Evolutionary conservation across 805 yeast species (phyloP).

Genomic region (Ascoidea asiatica): DNA sequence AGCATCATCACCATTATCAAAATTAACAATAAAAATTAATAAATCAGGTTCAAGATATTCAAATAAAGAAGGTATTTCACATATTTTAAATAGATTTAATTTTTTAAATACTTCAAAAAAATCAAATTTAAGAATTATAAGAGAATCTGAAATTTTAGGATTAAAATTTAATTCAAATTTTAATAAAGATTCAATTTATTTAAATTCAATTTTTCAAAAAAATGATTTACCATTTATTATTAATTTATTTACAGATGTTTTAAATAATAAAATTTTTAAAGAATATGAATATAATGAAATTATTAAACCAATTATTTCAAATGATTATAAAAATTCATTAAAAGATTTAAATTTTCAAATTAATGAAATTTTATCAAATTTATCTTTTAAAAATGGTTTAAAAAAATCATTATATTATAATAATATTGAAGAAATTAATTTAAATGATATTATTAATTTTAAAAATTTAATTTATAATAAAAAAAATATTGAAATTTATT

Average conservation of each 20-base stretch:
- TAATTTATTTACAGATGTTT: constrained; percentile 64
- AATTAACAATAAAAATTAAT: constrained; percentile 66
- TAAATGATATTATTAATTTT: constrained; percentile 53
- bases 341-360: constrained; percentile 45
- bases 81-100: constrained; percentile 70
- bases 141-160: constrained; percentile 91
- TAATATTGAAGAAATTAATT: constrained; percentile 40
- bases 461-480: constrained; percentile 58
- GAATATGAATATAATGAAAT: constrained; percentile 75
- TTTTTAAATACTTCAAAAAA: constrained; percentile 72
- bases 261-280: constrained; percentile 60
- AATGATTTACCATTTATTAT: constrained; percentile 89
- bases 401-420: constrained; percentile 75
- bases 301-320: constrained; percentile 64
- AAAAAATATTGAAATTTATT: constrained; percentile 59
- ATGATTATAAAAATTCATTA: constrained; percentile 43
- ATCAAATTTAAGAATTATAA: constrained; percentile 83
- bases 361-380: constrained; percentile 63
- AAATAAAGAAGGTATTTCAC: constrained; percentile 66
- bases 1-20: constrained; percentile 58
- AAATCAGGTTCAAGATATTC: constrained; percentile 79
- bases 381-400: constrained; percentile 76
- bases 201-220: constrained; percentile 71
- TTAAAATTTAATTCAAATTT: constrained; percentile 59
- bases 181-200: constrained; percentile 74